Base-by-base conservation (phyloP, 1,139 yeast genomes). In the Candida glucosophila region DNA sequence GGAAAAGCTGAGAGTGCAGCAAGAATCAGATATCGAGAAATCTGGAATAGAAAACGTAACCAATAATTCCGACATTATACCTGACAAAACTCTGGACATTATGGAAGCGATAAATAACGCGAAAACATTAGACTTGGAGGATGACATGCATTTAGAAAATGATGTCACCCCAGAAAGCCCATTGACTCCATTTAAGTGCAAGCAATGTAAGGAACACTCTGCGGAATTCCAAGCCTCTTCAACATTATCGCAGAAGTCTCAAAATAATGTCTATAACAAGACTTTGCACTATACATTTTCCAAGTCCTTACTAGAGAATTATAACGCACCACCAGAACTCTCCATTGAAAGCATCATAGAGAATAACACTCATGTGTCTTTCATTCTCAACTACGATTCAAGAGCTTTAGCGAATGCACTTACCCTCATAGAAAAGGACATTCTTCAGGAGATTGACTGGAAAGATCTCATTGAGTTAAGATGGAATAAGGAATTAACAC, bases 371-470 rank as follows among this genome's bases (percentile, higher is more conserved):
- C 97, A 88, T 44, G 68, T 82, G 3, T 88, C 96, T 3, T 88
- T 88, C 46, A 67, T 88, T 22, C 60, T 88, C 39, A 73, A 80
- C 48, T 78, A 72, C 47, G 74, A 69, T 29, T 75, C 95, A 1
- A 54, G 59, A 28, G 55, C 68, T 1, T 56, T 90, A 20, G 85
- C 93, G 5, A 68, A 75, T 30, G 96, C 88, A 42, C 64, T 90
- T 51, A 88, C 97, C 0, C 49, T 81, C 27, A 81, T 90, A 37
- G 98, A 90, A 48, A 65, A 77, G 29, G 97, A 88, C 49, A 72
- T 88, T 27, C 51, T 88, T 18, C 70, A 74, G 28, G 95, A 85
- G 40, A 69, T 90, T 23, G 97, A 88, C 49, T 88, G 97, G 97
- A 78, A 77, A 44, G 95, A 85, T 40, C 62, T 88, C 28, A 67